phyloP scores from a whole-genome alignment of 495 filamentous ascomycete genomes.

The Penicillium angulare region DNA sequence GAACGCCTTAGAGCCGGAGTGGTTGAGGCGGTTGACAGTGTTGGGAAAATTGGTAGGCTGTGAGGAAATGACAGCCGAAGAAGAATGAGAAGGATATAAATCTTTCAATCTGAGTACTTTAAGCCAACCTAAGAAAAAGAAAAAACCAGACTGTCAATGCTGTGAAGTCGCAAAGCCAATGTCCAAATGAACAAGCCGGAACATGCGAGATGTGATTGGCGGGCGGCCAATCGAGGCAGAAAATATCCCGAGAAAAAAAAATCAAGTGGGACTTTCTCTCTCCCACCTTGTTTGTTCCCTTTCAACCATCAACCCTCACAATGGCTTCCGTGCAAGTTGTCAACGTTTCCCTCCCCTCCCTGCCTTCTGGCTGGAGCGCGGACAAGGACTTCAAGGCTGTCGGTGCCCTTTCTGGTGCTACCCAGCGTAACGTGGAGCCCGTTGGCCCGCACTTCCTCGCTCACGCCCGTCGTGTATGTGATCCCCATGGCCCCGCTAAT shows the following conservation, averaged over 20 bases:
- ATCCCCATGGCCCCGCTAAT: conserved; percentile 2
- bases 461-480: conserved; percentile 81
- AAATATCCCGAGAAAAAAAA: conserved; percentile 30
- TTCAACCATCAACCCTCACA: conserved; percentile 16
- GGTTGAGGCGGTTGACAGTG: too few relatives aligned
- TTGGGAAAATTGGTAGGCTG: too few relatives aligned
- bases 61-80: too few relatives aligned
- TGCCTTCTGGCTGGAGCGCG: conserved; percentile 79
- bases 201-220: conserved; percentile 33
- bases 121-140: background rate
- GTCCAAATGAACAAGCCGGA: conserved; percentile 21
- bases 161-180: background rate
- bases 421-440: conserved; percentile 84
- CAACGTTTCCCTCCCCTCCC: conserved; percentile 64
- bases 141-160: background rate
- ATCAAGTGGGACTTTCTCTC: conserved; percentile 14
- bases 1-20: too few relatives aligned
- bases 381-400: conserved; percentile 90
- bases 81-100: too few relatives aligned
- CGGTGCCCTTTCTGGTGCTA: conserved; percentile 64
- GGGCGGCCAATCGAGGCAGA: conserved; percentile 32
- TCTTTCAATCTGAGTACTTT: too few relatives aligned
- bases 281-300: conserved; percentile 17
- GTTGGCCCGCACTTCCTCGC: conserved; percentile 97
- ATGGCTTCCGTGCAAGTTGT: conserved; percentile 50